Evolutionary conservation across 306 rosid genomes (phyloP).

Genomic region (Datisca glomerata): DNA sequence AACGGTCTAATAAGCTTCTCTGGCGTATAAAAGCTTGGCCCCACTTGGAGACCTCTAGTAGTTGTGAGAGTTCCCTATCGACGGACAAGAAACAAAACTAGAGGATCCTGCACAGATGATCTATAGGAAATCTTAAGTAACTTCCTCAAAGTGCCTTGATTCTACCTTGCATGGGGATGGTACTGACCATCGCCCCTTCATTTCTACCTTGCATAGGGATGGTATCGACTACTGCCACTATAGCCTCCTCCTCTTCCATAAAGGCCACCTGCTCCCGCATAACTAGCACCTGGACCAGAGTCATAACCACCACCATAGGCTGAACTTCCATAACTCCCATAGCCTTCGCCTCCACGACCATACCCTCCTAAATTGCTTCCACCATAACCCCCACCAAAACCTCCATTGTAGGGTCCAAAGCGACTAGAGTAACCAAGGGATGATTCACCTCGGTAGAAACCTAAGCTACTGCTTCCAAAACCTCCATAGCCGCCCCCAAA

Average conservation of each 20-base stretch:
- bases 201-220: conserved; percentile 48
- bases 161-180: conserved; percentile 28
- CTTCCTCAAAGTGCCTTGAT: conserved; percentile 24
- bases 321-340: conserved; percentile 41
- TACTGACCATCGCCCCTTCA: conserved; percentile 21
- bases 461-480: conserved; percentile 51
- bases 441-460: conserved; percentile 46
- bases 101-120: conserved; percentile 28
- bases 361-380: conserved; percentile 41
- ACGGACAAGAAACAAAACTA: conserved; percentile 26
- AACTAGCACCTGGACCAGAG: conserved; percentile 40
- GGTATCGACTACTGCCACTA: conserved; percentile 60
- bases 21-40: conserved; percentile 16
- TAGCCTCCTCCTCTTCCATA: conserved; percentile 65
- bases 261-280: conserved; percentile 46
- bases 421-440: conserved; percentile 49
- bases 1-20: conserved; percentile 25
- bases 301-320: conserved; percentile 46
- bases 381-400: conserved; percentile 42
- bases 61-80: conserved; percentile 27
- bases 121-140: conserved; percentile 36
- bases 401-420: conserved; percentile 45
- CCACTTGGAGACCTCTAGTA: conserved; percentile 22
- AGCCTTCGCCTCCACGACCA: conserved; percentile 50
- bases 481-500: conserved; percentile 46